A percentile compares a stretch with the other conserved stretches of the same genome.
These are phyloP conservation scores for Fibroporia radiculosa DNA, from an alignment of 768 basidiomycete genomes.

Conservation along the genomic window DNA sequence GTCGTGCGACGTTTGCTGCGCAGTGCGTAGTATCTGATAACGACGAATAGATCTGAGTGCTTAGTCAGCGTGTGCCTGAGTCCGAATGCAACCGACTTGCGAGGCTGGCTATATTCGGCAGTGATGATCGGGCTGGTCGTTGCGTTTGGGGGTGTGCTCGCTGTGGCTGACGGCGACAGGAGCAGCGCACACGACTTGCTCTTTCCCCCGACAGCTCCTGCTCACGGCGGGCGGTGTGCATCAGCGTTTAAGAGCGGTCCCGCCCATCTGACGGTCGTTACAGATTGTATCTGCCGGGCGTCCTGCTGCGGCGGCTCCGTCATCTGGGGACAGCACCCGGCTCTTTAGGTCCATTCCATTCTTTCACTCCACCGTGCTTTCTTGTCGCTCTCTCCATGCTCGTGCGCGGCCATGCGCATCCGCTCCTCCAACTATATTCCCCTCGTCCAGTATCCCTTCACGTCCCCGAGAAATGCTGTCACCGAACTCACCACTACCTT, in stretches of 20 bases:
- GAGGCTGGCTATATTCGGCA: no score
- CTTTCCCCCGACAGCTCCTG: no score
- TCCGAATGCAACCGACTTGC: no score
- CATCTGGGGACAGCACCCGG: background rate
- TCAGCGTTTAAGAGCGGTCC: no score
- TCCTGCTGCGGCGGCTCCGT: background rate
- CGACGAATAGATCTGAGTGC: no score
- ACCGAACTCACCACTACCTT: background rate
- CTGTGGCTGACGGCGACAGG: background rate
- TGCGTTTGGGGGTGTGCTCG: background rate
- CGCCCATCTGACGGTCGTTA: no score
- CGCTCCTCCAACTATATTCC: conserved; percentile 1
- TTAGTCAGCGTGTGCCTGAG: background rate
- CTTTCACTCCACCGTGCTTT: background rate
- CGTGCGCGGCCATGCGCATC: background rate
- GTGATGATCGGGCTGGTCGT: background rate
- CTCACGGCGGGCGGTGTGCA: no score
- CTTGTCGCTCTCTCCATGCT: background rate
- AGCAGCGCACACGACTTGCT: no score
- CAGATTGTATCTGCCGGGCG: no score
- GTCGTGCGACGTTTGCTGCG: no score
- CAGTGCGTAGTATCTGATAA: no score
- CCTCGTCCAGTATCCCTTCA: background rate
- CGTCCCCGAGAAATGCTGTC: background rate
- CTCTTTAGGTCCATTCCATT: background rate